Conservation (phyloP, 2,329 filamentous ascomycete genomes). For the Clarireedia monteithiana region DNA sequence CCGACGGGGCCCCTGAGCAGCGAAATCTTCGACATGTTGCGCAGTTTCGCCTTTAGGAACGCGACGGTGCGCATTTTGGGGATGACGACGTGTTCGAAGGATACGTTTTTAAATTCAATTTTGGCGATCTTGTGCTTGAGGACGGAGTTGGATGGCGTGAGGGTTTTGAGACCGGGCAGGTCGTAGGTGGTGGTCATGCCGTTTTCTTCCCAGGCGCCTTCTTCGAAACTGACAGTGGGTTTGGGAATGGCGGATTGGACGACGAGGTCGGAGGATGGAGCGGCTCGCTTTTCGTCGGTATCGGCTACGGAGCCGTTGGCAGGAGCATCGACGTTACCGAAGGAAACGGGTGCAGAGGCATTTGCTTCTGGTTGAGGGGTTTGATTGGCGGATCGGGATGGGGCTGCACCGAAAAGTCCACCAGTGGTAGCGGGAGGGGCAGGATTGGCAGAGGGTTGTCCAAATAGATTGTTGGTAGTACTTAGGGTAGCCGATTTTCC, state of each 20-base stretch:
- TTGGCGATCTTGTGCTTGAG: constrained; percentile 54
- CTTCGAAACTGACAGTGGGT: constrained; percentile 36
- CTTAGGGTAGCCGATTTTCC: neutral
- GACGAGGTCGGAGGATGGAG: neutral
- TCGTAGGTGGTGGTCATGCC: constrained; percentile 54
- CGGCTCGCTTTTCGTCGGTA: neutral
- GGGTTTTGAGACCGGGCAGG: constrained; percentile 48
- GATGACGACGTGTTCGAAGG: constrained; percentile 50
- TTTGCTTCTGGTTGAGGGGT: neutral
- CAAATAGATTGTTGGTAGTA: neutral
- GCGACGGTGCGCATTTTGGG: constrained; percentile 53
- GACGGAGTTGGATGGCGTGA: constrained; percentile 41
- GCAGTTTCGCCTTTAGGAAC: constrained; percentile 50
- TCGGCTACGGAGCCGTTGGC: neutral
- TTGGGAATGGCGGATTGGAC: constrained; percentile 9
- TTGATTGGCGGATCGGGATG: neutral
- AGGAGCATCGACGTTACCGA: neutral
- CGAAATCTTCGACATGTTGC: constrained; percentile 47
- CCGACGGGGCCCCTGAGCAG: constrained; percentile 48
- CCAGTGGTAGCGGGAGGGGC: neutral
- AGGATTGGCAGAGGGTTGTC: neutral
- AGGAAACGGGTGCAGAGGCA: neutral
- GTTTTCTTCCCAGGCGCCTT: constrained; percentile 49
- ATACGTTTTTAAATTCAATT: constrained; percentile 41
- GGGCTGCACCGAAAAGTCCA: neutral